These are phyloP conservation scores for Aspergillus latus DNA, from an alignment of 2,329 filamentous ascomycete genomes.

Conservation along the genomic window DNA sequence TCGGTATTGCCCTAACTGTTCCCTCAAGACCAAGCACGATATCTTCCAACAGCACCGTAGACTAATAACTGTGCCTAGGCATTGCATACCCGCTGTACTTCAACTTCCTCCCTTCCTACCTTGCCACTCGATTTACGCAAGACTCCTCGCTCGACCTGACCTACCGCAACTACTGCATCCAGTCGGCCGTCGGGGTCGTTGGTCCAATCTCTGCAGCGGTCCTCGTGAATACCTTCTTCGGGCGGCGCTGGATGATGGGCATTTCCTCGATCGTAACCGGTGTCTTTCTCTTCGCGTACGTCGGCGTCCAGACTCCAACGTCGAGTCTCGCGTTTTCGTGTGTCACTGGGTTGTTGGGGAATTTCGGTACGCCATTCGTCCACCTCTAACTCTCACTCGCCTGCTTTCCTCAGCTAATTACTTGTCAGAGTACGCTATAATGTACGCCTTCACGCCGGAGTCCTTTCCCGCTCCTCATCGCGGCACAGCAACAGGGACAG, in stretches of 20 bases:
- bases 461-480: slow-evolving; percentile 31
- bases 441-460: slow-evolving; percentile 32
- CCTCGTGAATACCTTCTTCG: slow-evolving; percentile 43
- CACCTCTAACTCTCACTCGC: not conserved
- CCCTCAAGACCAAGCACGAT: too few species aligned
- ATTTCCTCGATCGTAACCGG: slow-evolving; percentile 47
- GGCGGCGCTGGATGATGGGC: slow-evolving; percentile 49
- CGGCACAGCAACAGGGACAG: slow-evolving; percentile 31
- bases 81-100: slow-evolving; percentile 51
- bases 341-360: slow-evolving; percentile 49
- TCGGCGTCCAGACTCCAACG: slow-evolving; percentile 41
- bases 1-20: slow-evolving; percentile 23
- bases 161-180: slow-evolving; percentile 30
- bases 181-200: slow-evolving; percentile 40
- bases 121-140: slow-evolving; percentile 40
- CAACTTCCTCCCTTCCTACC: slow-evolving; percentile 49
- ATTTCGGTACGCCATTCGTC: slow-evolving; percentile 25
- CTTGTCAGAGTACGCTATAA: slow-evolving; percentile 32
- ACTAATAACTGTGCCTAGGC: slow-evolving; percentile 24
- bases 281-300: slow-evolving; percentile 51
- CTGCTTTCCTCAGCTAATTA: not conserved
- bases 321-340: slow-evolving; percentile 36
- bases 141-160: slow-evolving; percentile 22
- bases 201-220: slow-evolving; percentile 47
- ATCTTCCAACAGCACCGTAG: not conserved